Base-by-base conservation (phyloP, 805 yeast species). In the Schwanniomyces polymorphus region DNA sequence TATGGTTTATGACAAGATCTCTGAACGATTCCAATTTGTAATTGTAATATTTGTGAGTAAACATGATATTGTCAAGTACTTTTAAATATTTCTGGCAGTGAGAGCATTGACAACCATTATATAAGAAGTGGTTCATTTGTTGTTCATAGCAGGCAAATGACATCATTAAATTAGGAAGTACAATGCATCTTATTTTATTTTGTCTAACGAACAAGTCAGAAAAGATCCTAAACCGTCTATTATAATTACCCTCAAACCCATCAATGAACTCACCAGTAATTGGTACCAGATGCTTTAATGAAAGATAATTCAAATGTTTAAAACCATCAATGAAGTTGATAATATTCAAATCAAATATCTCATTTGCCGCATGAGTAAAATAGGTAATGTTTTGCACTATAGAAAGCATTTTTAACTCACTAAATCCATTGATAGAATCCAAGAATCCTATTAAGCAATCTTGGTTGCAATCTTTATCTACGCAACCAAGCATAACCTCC, bases 51-150 rank as follows among this genome's bases (percentile, higher is more conserved):
- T 79, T 80, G 57, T 87, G 95, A 41, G 78, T 74, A 76, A 84
- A 77, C 41, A 86, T 61, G 53, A 75, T 86, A 12, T 77, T 72
- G 54, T 87, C 95, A 42, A 83, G 70, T 9, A 77, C 52, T 0
- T 76, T 76, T 21, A 86, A 62, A 35, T 68, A 69, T 44, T 67
- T 67, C 11, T 67, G 65, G 56, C 95, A 87, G 52, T 74, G 79
- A 0, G 53, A 50, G 59, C 95, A 87, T 33, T 74, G 75, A 61
- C 92, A 86, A 0, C 92, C 92, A 58, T 86, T 86, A 91, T 92
- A 87, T 21, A 87, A 61, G 43, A 87, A 52, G 51, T 84, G 86
- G 40, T 88, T 85, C 59, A 83, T 81, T 6, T 84, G 60, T 46
- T 84, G 84, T 53, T 87, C 95, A 59, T 86, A 87, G 50, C 88